Base-by-base conservation (phyloP, 257 asterid genomes). In the Nicotiana obtusifolia region DNA sequence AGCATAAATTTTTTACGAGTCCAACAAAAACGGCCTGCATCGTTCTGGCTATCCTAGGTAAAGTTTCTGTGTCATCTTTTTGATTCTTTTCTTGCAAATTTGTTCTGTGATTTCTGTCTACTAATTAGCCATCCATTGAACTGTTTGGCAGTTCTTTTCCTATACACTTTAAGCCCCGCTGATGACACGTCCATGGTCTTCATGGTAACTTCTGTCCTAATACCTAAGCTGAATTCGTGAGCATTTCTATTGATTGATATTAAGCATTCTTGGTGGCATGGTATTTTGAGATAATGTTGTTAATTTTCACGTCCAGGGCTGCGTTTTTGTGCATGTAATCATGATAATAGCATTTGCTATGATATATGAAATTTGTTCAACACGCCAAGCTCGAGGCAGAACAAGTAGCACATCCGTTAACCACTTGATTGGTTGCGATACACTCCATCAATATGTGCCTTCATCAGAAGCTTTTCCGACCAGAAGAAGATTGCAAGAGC, bases 401-500 rank as follows among this genome's bases (percentile, higher is more conserved):
- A 15, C 17, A 41, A 54, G 81, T 14, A 44, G 82, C 30, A 64
- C 24, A 35, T 20, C 37, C 5, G 0, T 35, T n/a, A 52, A 75
- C 60, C 19, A 22, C 30, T 52, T 73, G 64, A 28, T 33, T 68
- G 56, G 22, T 64, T 56, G 64, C 20, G 22, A n/a, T 73, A 69
- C 24, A 20, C 65, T 56, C 20, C n/a, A 41, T 54, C 54, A 78
- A 5, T 41, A 20, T 16, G 19, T 69, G 68, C 83, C 83, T 10
- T 30, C 81, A 33, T 53, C 19, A 15, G 35, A 78, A 69, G 69
- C 61, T 60, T 54, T 19, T 16, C 20, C 52, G 22, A 64, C 54
- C 41, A 64, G 69, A 68, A 73, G 66, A 80, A 75, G 86, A 20
- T 56, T 61, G 57, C 77, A 47, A 61, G 76, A 37, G 10, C 57